phyloP scores from a whole-genome alignment of 345 rosid species.

The Diplotaxis tenuifolia region DNA sequence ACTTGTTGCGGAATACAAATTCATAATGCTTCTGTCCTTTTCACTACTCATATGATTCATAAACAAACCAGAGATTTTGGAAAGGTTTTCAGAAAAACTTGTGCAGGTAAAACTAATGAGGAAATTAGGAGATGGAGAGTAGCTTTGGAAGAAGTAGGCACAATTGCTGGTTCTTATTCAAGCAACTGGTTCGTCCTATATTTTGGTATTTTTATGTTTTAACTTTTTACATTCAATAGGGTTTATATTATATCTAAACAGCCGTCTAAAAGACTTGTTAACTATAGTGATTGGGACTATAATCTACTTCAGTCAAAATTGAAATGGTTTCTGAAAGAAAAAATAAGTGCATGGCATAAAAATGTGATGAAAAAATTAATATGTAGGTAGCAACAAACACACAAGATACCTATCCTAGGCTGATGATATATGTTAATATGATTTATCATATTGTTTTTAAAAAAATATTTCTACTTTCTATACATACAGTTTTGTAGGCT shows the following conservation, averaged over 20 bases:
- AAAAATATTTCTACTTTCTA: background rate
- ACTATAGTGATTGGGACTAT: background rate
- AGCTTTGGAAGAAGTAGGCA: constrained; percentile 10
- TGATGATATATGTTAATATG: background rate
- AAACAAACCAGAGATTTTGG: background rate
- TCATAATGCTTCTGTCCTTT: no score
- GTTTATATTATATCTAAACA: background rate
- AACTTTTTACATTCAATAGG: background rate
- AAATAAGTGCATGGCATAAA: background rate
- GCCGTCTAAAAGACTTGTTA: background rate
- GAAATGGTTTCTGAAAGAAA: background rate
- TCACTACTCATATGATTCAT: no score
- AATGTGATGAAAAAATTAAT: background rate
- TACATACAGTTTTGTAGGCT: background rate
- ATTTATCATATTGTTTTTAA: no score
- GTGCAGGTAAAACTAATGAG: background rate
- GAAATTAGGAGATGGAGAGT: constrained; percentile 4
- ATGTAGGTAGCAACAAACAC: background rate
- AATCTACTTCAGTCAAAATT: background rate
- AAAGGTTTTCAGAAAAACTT: background rate
- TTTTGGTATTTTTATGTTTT: background rate
- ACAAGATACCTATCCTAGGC: no score
- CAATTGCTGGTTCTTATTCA: constrained; percentile 23
- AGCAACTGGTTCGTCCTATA: constrained; percentile 23
- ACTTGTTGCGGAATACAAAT: no score